phyloP scores from a whole-genome alignment of 805 yeast genomes.

The Cyberlindnera veronae region DNA sequence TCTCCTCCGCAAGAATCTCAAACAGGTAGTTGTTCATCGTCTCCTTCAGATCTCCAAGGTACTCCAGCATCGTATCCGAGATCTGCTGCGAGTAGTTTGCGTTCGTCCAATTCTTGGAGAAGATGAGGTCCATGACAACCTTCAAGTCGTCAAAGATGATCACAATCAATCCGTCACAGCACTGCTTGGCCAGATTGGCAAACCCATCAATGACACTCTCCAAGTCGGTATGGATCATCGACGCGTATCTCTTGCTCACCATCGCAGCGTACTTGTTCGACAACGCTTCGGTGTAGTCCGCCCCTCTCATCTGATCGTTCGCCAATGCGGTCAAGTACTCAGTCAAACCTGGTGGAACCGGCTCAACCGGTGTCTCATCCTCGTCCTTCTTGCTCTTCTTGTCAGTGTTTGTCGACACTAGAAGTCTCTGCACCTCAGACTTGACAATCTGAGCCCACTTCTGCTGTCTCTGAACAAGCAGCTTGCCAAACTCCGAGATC shows the following conservation, averaged over 20 bases:
- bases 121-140: conserved; percentile 57
- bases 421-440: conserved; percentile 43
- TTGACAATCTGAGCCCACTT: conserved; percentile 58
- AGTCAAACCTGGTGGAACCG: conserved; percentile 68
- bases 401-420: conserved; percentile 24
- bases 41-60: conserved; percentile 58
- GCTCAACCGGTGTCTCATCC: conserved; percentile 37
- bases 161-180: conserved; percentile 51
- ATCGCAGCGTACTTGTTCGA: conserved; percentile 60
- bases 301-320: conserved; percentile 75
- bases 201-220: conserved; percentile 74
- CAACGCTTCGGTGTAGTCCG: conserved; percentile 67
- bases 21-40: conserved; percentile 51
- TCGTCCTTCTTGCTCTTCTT: conserved; percentile 28
- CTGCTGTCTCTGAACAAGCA: conserved; percentile 57
- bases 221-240: conserved; percentile 53
- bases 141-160: conserved; percentile 71
- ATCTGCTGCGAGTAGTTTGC: conserved; percentile 58
- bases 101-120: conserved; percentile 62
- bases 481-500: conserved; percentile 61
- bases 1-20: conserved; percentile 49
- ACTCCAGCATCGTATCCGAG: conserved; percentile 72
- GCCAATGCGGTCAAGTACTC: conserved; percentile 83
- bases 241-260: conserved; percentile 60
- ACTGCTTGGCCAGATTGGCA: conserved; percentile 66